These are phyloP conservation scores for Fomitopsis serialis DNA, from an alignment of 768 basidiomycete species.

Conservation along the genomic window DNA sequence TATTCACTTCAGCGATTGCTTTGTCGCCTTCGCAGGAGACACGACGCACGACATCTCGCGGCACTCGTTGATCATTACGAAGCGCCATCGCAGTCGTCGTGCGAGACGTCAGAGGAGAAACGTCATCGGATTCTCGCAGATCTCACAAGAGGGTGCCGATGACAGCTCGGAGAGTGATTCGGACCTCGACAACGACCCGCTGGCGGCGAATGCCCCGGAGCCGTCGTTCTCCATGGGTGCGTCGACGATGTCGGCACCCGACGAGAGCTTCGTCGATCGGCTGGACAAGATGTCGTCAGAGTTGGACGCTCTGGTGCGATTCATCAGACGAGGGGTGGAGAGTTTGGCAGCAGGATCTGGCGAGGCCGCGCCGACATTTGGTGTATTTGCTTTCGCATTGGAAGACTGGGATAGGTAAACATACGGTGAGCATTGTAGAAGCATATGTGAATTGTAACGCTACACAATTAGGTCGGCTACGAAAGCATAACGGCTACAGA, in stretches of 20 bases:
- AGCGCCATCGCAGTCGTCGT: conserved; percentile 58
- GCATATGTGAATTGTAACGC: too few species aligned
- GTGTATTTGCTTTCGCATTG: conserved; percentile 66
- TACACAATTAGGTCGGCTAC: background rate
- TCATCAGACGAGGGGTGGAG: conserved; percentile 65
- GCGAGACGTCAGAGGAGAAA: conserved; percentile 49
- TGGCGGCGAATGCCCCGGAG: conserved; percentile 14
- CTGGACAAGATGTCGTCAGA: conserved; percentile 65
- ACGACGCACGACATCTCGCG: conserved; percentile 50
- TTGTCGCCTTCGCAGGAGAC: conserved; percentile 55
- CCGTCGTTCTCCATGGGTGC: conserved; percentile 38
- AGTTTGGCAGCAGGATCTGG: conserved; percentile 56
- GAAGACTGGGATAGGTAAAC: conserved; percentile 66
- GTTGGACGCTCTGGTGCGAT: conserved; percentile 66
- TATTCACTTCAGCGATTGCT: conserved; percentile 62
- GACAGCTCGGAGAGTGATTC: conserved; percentile 38
- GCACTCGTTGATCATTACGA: conserved; percentile 45
- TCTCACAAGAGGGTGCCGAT: conserved; percentile 24
- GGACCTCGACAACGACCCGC: conserved; percentile 22
- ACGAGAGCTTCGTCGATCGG: conserved; percentile 42
- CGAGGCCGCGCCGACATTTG: conserved; percentile 59
- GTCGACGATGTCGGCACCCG: conserved; percentile 29
- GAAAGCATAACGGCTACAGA: background rate
- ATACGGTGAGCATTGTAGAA: background rate
- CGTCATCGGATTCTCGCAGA: conserved; percentile 55